phyloP scores from a whole-genome alignment of 495 filamentous ascomycete species.

The Penicillium ucsense region DNA sequence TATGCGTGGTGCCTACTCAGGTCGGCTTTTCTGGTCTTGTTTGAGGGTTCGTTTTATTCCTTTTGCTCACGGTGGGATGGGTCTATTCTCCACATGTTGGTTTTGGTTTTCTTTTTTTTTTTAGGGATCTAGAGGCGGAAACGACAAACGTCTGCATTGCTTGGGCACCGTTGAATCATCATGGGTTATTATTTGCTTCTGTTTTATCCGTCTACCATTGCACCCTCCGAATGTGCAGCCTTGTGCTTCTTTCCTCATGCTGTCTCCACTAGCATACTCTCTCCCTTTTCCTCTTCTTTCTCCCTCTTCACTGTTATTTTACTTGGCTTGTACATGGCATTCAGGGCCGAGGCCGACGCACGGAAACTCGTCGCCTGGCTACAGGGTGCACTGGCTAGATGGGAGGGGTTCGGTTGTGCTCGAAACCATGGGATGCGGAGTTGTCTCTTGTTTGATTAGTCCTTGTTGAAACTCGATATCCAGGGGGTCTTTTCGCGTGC shows the following conservation, averaged over 20 bases:
- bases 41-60: slow-evolving; percentile 22
- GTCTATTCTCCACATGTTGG: neutral
- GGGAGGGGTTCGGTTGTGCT: slow-evolving; percentile 21
- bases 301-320: slow-evolving; percentile 13
- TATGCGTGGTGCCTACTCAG: slow-evolving; percentile 20
- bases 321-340: slow-evolving; percentile 37
- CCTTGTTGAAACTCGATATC: slow-evolving; percentile 21
- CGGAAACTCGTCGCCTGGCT: slow-evolving; percentile 25
- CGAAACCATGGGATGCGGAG: slow-evolving; percentile 39
- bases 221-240: neutral
- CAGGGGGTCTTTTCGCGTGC: slow-evolving; percentile 26
- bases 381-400: slow-evolving; percentile 21
- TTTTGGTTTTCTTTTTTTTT: slow-evolving; percentile 20
- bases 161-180: slow-evolving; percentile 37
- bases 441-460: slow-evolving; percentile 17
- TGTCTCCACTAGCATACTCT: no score
- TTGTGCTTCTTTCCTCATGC: no score
- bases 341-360: slow-evolving; percentile 23
- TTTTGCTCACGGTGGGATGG: slow-evolving; percentile 27
- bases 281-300: slow-evolving; percentile 12
- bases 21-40: slow-evolving; percentile 25
- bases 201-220: slow-evolving; percentile 6
- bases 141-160: slow-evolving; percentile 47
- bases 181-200: slow-evolving; percentile 22
- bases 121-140: slow-evolving; percentile 43